A percentile compares a stretch with the other conserved stretches of the same genome.
Evolutionary conservation across 202 grass and related monocot genomes (phyloP).

Genomic region (Eragrostis tef): DNA sequence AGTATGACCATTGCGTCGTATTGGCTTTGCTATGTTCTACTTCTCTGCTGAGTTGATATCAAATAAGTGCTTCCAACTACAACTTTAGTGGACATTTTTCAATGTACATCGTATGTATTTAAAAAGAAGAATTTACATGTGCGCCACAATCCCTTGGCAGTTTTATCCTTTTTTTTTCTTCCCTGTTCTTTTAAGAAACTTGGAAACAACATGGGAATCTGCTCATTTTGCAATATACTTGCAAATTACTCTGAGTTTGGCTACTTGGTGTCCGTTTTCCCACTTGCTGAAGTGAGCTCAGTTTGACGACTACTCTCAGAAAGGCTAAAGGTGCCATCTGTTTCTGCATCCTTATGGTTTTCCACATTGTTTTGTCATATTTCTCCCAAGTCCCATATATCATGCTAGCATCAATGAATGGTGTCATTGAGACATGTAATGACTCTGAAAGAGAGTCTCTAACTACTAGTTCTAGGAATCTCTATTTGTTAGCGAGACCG

Average conservation of each 20-base stretch:
- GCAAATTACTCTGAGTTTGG: not conserved
- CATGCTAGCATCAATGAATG: not conserved
- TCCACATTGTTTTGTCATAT: not conserved
- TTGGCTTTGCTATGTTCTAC: constrained; percentile 15
- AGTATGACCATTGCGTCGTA: constrained; percentile 13
- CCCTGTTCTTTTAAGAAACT: not conserved
- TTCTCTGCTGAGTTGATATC: constrained; percentile 29
- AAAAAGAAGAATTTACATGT: constrained; percentile 8
- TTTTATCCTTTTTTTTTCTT: constrained; percentile 4
- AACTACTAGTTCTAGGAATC: not conserved
- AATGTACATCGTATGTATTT: not conserved
- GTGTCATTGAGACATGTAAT: not conserved
- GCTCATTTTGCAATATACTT: not conserved
- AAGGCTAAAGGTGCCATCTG: too few species aligned
- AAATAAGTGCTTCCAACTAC: constrained; percentile 32
- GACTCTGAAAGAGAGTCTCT: not conserved
- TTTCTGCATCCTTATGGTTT: constrained; percentile 11
- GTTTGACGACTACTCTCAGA: not conserved
- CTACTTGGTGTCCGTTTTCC: constrained; percentile 8
- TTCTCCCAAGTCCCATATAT: not conserved
- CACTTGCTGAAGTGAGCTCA: not conserved
- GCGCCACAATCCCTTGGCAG: not conserved
- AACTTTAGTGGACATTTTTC: constrained; percentile 12
- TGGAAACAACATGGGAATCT: not conserved
- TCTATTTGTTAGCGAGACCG: not conserved